phyloP scores from a whole-genome alignment of 2,329 filamentous ascomycete species.

The Claviceps humidiphila region DNA sequence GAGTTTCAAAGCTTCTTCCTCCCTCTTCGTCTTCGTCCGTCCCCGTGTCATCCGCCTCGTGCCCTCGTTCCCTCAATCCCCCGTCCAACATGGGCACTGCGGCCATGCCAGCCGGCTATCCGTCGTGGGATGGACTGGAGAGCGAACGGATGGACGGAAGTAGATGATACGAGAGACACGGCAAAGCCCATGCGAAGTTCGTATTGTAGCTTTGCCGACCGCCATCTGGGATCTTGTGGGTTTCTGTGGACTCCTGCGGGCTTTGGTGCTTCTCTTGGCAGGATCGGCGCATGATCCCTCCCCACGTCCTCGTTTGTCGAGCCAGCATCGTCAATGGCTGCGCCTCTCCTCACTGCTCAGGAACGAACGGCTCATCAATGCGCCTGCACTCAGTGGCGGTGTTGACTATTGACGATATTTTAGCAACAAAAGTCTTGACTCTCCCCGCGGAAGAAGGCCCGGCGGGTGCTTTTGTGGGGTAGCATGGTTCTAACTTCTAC shows the following conservation, averaged over 20 bases:
- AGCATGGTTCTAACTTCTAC: not conserved
- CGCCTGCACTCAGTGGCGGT: too few species aligned
- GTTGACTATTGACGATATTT: too few species aligned
- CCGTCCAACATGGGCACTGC: not conserved
- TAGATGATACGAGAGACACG: too few species aligned
- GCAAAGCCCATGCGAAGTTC: not conserved
- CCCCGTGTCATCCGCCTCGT: not conserved
- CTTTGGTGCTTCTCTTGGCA: not conserved
- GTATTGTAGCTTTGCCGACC: not conserved
- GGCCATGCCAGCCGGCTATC: not conserved
- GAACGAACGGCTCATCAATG: too few species aligned
- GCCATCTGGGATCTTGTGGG: not conserved
- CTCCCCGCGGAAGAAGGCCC: too few species aligned
- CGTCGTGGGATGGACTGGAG: not conserved
- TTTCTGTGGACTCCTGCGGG: too few species aligned
- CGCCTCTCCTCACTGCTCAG: too few species aligned
- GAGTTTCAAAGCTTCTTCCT: not conserved
- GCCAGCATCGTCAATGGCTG: not conserved
- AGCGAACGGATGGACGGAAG: not conserved
- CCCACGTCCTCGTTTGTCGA: not conserved
- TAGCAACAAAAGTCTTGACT: too few species aligned
- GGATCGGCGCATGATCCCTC: not conserved
- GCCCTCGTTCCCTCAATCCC: not conserved
- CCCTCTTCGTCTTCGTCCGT: not conserved
- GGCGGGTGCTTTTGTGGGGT: too few species aligned